These are phyloP conservation scores for Amniculicola lignicola DNA, from an alignment of 495 filamentous ascomycete species.

Conservation along the genomic window DNA sequence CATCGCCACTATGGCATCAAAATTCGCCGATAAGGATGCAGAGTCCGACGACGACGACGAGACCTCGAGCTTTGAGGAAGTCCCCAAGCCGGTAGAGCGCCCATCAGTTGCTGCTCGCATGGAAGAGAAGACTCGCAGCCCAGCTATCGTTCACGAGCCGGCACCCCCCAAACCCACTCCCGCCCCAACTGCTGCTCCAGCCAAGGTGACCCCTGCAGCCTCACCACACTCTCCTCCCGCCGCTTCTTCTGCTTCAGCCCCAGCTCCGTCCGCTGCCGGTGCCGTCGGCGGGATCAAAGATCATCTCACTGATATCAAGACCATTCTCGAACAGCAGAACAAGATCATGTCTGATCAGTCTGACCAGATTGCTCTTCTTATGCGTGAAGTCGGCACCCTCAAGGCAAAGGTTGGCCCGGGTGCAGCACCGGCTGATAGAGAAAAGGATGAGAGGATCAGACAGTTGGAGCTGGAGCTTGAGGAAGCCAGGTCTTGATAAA, in stretches of 20 bases:
- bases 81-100: slow-evolving; percentile 62
- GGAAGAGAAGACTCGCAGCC: slow-evolving; percentile 33
- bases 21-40: slow-evolving; percentile 74
- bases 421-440: slow-evolving; percentile 34
- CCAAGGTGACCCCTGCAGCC: not conserved
- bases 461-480: slow-evolving; percentile 69
- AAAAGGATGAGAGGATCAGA: slow-evolving; percentile 66
- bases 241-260: slow-evolving; percentile 26
- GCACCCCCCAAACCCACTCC: slow-evolving; percentile 39
- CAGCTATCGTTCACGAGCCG: slow-evolving; percentile 26
- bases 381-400: slow-evolving; percentile 65
- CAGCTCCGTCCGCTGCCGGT: slow-evolving; percentile 30
- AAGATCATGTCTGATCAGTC: slow-evolving; percentile 58
- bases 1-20: slow-evolving; percentile 77
- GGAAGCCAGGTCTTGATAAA: slow-evolving; percentile 45
- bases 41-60: slow-evolving; percentile 60
- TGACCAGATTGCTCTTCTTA: slow-evolving; percentile 62
- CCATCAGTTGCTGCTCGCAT: slow-evolving; percentile 30
- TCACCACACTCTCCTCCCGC: slow-evolving; percentile 11
- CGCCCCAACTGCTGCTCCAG: slow-evolving; percentile 32
- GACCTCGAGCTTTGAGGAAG: slow-evolving; percentile 77
- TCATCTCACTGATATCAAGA: slow-evolving; percentile 60
- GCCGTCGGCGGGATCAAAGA: slow-evolving; percentile 40
- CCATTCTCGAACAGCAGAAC: slow-evolving; percentile 60
- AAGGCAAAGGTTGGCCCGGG: slow-evolving; percentile 61